A percentile compares a stretch with the other conserved stretches of the same genome.
These are phyloP conservation scores for Lentinula guzmanii DNA, from an alignment of 768 basidiomycete species.

Conservation along the genomic window DNA sequence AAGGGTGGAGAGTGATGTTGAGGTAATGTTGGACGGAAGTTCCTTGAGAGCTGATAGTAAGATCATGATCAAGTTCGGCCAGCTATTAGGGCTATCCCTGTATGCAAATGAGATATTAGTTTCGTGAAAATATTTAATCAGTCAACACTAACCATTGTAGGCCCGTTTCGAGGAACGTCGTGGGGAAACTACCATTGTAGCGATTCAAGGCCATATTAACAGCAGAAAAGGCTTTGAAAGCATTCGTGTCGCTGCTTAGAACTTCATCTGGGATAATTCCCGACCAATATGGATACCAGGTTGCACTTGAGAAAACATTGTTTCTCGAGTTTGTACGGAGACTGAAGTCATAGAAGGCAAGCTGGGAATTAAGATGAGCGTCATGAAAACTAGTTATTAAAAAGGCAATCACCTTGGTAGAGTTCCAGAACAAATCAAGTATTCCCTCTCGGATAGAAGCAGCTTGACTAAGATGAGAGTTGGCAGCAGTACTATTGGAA, in stretches of 20 bases:
- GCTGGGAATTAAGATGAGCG: conserved; percentile 13
- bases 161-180: conserved; percentile 73
- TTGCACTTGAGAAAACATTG: conserved; percentile 63
- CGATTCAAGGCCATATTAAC: conserved; percentile 74
- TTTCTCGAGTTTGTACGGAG: conserved; percentile 60
- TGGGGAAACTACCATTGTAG: conserved; percentile 85
- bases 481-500: conserved; percentile 31
- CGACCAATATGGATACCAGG: conserved; percentile 84
- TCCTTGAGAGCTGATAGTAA: conserved; percentile 68
- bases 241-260: conserved; percentile 44
- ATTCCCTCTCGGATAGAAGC: conserved; percentile 58
- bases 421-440: conserved; percentile 85
- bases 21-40: conserved; percentile 68
- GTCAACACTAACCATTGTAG: conserved; percentile 60
- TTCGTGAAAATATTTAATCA: neutral
- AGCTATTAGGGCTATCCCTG: conserved; percentile 84
- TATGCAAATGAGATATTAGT: neutral
- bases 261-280: conserved; percentile 78
- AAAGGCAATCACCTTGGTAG: conserved; percentile 38
- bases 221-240: conserved; percentile 69
- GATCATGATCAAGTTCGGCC: conserved; percentile 86
- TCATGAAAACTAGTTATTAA: neutral
- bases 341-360: conserved; percentile 94
- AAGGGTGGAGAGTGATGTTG: conserved; percentile 45
- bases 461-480: conserved; percentile 52